Conservation (phyloP, 2,329 filamentous ascomycete species). For the Lachnellula cervina region DNA sequence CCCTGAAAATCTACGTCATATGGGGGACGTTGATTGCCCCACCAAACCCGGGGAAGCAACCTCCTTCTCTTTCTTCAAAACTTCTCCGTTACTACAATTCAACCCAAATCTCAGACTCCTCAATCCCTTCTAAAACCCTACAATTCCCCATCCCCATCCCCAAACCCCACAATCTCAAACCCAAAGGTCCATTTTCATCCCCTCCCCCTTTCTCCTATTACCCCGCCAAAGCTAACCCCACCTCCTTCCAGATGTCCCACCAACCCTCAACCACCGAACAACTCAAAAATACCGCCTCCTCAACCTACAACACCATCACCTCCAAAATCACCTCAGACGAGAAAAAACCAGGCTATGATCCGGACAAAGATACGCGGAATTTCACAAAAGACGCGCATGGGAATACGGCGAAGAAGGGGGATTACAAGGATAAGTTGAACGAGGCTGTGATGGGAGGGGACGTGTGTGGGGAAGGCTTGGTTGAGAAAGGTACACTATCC, state of each 20-base stretch:
- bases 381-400: conserved; percentile 19
- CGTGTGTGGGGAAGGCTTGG: conserved; percentile 10
- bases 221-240: no score
- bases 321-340: conserved; percentile 3
- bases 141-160: no score
- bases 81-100: no score
- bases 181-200: no score
- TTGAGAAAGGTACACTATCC: conserved; percentile 20
- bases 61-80: no score
- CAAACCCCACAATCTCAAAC: no score
- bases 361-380: conserved; percentile 11
- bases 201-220: no score
- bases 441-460: conserved; percentile 16
- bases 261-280: conserved; percentile 22
- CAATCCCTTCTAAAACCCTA: no score
- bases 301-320: conserved; percentile 10
- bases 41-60: no score
- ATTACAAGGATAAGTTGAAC: conserved; percentile 26
- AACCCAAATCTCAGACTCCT: no score
- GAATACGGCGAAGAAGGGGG: conserved; percentile 19
- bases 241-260: conserved; percentile 16
- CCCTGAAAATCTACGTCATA: no score
- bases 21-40: no score
- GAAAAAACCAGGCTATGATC: conserved; percentile 10
- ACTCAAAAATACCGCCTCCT: conserved; percentile 15